These are phyloP conservation scores for Zychaea mexicana DNA, from an alignment of 371 early-diverging fungal genomes.

Conservation along the genomic window DNA sequence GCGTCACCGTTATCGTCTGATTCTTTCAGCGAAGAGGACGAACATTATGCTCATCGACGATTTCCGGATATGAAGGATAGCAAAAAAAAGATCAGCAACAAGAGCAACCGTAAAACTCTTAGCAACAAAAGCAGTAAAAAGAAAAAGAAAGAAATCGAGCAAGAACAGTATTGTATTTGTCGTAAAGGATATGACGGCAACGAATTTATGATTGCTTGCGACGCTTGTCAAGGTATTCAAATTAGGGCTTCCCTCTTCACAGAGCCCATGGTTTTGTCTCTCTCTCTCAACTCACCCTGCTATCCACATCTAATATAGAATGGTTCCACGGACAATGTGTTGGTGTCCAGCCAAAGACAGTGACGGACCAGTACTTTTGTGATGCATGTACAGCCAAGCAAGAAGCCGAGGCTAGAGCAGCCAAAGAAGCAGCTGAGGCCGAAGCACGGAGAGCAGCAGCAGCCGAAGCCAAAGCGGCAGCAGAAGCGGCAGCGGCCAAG, in stretches of 20 bases:
- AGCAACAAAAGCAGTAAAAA: background rate
- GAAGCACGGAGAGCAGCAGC: background rate
- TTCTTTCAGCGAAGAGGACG: conserved; percentile 16
- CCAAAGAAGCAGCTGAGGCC: background rate
- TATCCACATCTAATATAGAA: conserved; percentile 31
- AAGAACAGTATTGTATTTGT: conserved; percentile 53
- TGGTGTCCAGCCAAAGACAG: conserved; percentile 53
- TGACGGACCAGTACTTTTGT: conserved; percentile 55
- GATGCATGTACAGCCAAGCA: conserved; percentile 29
- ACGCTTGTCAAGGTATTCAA: conserved; percentile 58
- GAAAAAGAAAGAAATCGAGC: conserved; percentile 17
- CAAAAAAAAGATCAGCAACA: conserved; percentile 13
- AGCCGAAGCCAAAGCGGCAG: background rate
- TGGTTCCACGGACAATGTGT: conserved; percentile 84
- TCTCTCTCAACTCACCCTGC: background rate
- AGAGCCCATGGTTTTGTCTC: too few relatives aligned
- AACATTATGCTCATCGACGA: conserved; percentile 2
- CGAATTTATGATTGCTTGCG: conserved; percentile 82
- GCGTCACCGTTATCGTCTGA: conserved; percentile 46
- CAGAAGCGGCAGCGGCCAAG: background rate
- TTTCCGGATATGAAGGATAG: conserved; percentile 16
- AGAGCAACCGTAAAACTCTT: too few relatives aligned
- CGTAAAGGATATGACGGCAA: conserved; percentile 66
- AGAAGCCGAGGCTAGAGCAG: background rate
- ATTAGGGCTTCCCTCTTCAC: background rate